A percentile compares a stretch with the other conserved stretches of the same genome.
Evolutionary conservation across 495 filamentous ascomycete genomes (phyloP).

Genomic region (Xylaria sp.): DNA sequence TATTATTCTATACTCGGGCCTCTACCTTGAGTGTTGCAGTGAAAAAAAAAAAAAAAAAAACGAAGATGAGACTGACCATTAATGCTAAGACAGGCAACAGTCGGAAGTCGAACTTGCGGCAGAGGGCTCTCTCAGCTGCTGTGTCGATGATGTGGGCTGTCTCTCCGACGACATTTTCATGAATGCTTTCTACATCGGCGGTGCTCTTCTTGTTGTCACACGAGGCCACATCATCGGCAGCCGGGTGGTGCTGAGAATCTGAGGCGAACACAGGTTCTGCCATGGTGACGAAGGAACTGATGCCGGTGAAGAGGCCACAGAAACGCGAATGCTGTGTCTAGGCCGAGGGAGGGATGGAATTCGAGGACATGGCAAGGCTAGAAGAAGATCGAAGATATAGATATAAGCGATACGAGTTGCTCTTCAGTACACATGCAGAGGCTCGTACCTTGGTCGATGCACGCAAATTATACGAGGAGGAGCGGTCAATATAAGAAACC

Average conservation of each 20-base stretch:
- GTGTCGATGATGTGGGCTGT: conserved; percentile 39
- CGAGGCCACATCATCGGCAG: conserved; percentile 13
- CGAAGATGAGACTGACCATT: conserved; percentile 57
- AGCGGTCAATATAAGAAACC: conserved; percentile 1
- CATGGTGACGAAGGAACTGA: not conserved
- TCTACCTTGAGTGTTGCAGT: not conserved
- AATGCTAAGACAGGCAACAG: conserved; percentile 67
- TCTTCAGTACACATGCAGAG: not conserved
- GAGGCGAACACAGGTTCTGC: conserved; percentile 5
- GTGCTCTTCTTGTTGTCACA: conserved; percentile 27
- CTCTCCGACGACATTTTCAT: conserved; percentile 28
- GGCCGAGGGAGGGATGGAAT: not conserved
- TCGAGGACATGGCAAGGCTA: not conserved
- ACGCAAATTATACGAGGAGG: too few relatives aligned
- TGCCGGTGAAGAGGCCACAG: not conserved
- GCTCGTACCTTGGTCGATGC: not conserved
- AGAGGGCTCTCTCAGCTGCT: conserved; percentile 65
- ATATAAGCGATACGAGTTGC: not conserved
- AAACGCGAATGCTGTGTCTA: not conserved
- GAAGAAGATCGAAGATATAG: not conserved
- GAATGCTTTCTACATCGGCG: conserved; percentile 32
- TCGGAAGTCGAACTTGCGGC: conserved; percentile 68
- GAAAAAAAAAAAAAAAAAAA: too few relatives aligned
- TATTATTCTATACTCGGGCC: not conserved
- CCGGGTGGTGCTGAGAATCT: not conserved